A percentile compares a stretch with the other conserved stretches of the same genome.
These are phyloP conservation scores for Trifolium fragiferum DNA, from an alignment of 306 rosid genomes.

Conservation along the genomic window DNA sequence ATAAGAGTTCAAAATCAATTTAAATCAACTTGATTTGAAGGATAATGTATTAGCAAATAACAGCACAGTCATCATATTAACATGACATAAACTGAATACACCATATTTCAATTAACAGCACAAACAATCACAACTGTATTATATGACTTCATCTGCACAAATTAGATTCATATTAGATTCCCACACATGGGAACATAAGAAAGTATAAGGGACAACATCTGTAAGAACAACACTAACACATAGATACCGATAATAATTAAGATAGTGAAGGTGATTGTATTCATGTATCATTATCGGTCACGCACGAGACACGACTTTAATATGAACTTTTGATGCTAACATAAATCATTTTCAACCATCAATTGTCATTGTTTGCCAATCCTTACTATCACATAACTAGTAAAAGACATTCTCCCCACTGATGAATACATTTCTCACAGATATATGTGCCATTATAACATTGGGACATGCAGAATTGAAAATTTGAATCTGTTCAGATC, in stretches of 20 bases:
- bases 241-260: too few relatives aligned
- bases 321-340: background rate
- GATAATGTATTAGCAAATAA: background rate
- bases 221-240: background rate
- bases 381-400: background rate
- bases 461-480: conserved; percentile 11
- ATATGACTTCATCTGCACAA: background rate
- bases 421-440: conserved; percentile 27
- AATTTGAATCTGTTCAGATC: background rate
- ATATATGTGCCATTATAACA: conserved; percentile 5
- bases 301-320: background rate
- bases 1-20: background rate
- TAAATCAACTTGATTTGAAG: conserved; percentile 1
- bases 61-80: background rate
- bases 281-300: background rate
- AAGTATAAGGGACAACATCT: background rate
- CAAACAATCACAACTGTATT: background rate
- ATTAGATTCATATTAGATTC: background rate
- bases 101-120: background rate
- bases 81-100: background rate
- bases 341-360: background rate
- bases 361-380: conserved; percentile 22
- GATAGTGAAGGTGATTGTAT: background rate
- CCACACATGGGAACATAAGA: background rate
- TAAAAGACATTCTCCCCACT: conserved; percentile 19